Conservation (phyloP, 306 rosid genomes). For the Cicer bijugum region DNA sequence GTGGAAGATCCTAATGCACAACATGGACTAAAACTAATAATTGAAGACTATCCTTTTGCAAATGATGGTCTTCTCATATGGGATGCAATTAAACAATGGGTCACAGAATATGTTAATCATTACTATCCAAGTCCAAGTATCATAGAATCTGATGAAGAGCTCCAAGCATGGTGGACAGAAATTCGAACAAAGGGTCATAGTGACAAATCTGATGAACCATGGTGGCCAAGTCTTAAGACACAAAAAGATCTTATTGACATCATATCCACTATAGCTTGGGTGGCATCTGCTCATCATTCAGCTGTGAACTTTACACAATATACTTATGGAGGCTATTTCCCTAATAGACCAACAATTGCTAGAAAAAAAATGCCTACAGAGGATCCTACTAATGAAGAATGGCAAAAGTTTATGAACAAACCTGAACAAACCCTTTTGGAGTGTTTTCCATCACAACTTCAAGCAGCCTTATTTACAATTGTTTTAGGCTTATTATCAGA, state of each 20-base stretch:
- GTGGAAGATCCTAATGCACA: constrained; percentile 45
- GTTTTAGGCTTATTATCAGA: constrained; percentile 46
- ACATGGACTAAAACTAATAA: constrained; percentile 54
- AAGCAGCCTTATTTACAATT: constrained; percentile 45
- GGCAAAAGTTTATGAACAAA: constrained; percentile 42
- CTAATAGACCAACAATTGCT: constrained; percentile 51
- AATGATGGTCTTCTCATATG: constrained; percentile 59
- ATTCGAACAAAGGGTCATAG: constrained; percentile 50
- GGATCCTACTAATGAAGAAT: constrained; percentile 49
- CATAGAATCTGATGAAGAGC: constrained; percentile 49
- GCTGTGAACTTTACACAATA: constrained; percentile 54
- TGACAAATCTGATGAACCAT: constrained; percentile 52
- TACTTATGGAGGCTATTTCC: constrained; percentile 50
- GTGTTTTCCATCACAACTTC: constrained; percentile 55
- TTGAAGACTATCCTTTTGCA: constrained; percentile 59
- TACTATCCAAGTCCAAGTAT: constrained; percentile 47
- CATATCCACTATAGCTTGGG: constrained; percentile 50
- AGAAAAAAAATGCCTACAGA: constrained; percentile 55
- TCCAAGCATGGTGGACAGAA: constrained; percentile 63
- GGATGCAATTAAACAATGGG: constrained; percentile 54
- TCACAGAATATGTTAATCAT: constrained; percentile 50
- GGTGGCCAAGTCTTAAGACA: constrained; percentile 58
- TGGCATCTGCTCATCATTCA: constrained; percentile 56
- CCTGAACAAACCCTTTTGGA: constrained; percentile 50
- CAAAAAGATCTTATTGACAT: constrained; percentile 45